Conservation (phyloP, 1,284 basidiomycete genomes). For the Apiotrichum gracile region DNA sequence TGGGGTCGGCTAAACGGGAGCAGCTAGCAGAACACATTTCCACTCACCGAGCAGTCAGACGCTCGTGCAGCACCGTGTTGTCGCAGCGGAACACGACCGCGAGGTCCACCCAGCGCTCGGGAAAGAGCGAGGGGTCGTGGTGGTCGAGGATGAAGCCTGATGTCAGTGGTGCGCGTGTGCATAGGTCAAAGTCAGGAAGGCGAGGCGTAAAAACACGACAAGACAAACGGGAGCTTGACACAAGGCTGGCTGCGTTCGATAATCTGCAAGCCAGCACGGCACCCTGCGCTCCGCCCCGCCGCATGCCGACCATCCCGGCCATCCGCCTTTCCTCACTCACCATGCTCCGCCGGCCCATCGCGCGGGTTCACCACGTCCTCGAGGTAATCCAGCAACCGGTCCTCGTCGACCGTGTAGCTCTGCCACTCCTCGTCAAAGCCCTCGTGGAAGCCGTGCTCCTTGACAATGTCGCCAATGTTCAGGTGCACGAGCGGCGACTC, state of each 20-base stretch:
- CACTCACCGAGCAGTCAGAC: slow-evolving; percentile 82
- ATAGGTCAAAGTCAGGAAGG: too few species aligned
- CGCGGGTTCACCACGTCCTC: slow-evolving; percentile 56
- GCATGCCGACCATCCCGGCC: too few species aligned
- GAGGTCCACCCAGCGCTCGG: slow-evolving; percentile 95
- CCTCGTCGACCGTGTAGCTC: slow-evolving; percentile 89
- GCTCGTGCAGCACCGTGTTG: slow-evolving; percentile 82
- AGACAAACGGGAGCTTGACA: too few species aligned
- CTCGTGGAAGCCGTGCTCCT: slow-evolving; percentile 73
- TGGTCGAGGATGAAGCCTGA: slow-evolving; percentile 89
- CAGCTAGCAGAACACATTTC: background rate
- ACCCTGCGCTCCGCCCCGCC: too few species aligned
- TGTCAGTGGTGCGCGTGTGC: slow-evolving; percentile 1
- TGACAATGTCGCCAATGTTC: slow-evolving; percentile 85
- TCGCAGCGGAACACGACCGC: slow-evolving; percentile 88
- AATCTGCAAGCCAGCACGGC: too few species aligned
- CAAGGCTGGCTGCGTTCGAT: too few species aligned
- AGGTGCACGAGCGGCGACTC: slow-evolving; percentile 61
- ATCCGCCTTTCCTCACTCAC: slow-evolving; percentile 22
- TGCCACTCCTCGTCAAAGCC: slow-evolving; percentile 93
- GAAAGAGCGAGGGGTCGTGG: slow-evolving; percentile 93
- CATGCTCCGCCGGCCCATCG: slow-evolving; percentile 34
- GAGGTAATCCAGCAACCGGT: slow-evolving; percentile 85
- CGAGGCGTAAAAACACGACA: too few species aligned
- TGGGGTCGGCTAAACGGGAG: background rate